phyloP scores from a whole-genome alignment of 139 green algal genomes.

The Coelastrella sp. region DNA sequence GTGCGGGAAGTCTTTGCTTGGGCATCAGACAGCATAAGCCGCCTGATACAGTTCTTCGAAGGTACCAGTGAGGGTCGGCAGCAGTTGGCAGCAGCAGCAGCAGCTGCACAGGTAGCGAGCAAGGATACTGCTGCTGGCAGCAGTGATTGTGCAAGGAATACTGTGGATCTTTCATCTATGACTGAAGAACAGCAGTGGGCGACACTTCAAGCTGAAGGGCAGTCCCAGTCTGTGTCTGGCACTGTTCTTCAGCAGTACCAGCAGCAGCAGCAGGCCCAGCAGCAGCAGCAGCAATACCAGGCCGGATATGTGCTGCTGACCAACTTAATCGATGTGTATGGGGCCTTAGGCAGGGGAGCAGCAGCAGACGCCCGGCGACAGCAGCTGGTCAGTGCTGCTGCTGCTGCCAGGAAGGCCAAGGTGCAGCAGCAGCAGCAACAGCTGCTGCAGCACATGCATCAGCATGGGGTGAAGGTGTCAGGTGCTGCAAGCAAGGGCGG shows the following conservation, averaged over 20 bases:
- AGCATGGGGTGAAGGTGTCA: constrained; percentile 13
- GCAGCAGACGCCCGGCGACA: constrained; percentile 29
- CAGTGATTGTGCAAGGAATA: background rate
- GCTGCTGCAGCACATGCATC: background rate
- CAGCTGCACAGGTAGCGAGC: background rate
- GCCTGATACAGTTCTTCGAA: background rate
- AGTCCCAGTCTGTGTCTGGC: background rate
- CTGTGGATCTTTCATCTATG: background rate
- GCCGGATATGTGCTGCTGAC: background rate
- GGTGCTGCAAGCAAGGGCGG: background rate
- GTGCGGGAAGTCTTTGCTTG: constrained; percentile 3
- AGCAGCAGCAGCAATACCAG: constrained; percentile 19
- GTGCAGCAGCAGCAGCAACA: constrained; percentile 1
- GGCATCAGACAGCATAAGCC: background rate
- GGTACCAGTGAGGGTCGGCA: background rate
- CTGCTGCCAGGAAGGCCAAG: background rate
- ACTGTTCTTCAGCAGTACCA: background rate
- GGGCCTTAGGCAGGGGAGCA: constrained; percentile 10
- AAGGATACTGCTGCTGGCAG: background rate
- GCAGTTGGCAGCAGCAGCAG: constrained; percentile 18
- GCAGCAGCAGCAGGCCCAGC: constrained; percentile 17
- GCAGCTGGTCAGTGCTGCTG: background rate
- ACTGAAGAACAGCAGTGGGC: constrained; percentile 28
- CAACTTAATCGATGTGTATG: constrained; percentile 24
- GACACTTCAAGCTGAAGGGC: constrained; percentile 37